phyloP scores from a whole-genome alignment of 2,329 filamentous ascomycete species.

The Clonostachys sp. region DNA sequence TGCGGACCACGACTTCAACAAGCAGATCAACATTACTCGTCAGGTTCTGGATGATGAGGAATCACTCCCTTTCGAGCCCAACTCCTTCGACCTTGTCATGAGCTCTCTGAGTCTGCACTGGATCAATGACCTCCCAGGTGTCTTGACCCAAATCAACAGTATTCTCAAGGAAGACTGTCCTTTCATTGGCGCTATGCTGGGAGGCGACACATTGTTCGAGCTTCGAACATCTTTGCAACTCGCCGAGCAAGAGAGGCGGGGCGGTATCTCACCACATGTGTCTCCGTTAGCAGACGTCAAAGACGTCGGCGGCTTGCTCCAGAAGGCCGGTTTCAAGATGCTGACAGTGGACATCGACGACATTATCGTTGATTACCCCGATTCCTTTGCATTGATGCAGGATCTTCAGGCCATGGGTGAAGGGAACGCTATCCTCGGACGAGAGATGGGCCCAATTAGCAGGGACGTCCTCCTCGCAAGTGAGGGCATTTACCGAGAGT shows the following conservation, averaged over 20 bases:
- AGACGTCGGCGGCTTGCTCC: slow-evolving; percentile 83
- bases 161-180: slow-evolving; percentile 86
- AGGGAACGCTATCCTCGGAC: slow-evolving; percentile 80
- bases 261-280: slow-evolving; percentile 87
- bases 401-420: slow-evolving; percentile 97
- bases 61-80: slow-evolving; percentile 67
- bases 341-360: slow-evolving; percentile 96
- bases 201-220: slow-evolving; percentile 91
- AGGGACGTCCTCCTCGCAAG: slow-evolving; percentile 83
- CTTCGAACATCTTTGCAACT: slow-evolving; percentile 89
- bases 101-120: slow-evolving; percentile 90
- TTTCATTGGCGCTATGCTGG: slow-evolving; percentile 94
- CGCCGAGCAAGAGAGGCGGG: slow-evolving; percentile 82
- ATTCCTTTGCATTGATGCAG: slow-evolving; percentile 85
- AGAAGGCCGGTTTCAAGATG: slow-evolving; percentile 88
- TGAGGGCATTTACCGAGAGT: slow-evolving; percentile 80
- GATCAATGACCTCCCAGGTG: slow-evolving; percentile 91
- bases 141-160: slow-evolving; percentile 79
- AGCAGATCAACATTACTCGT: slow-evolving; percentile 65
- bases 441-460: slow-evolving; percentile 73
- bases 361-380: slow-evolving; percentile 90
- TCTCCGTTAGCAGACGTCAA: slow-evolving; percentile 89
- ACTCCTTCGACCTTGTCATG: slow-evolving; percentile 83
- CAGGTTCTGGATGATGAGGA: slow-evolving; percentile 73
- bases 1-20: slow-evolving; percentile 68